These are phyloP conservation scores for Lentinula aciculospora DNA, from an alignment of 768 basidiomycete species.

Conservation along the genomic window DNA sequence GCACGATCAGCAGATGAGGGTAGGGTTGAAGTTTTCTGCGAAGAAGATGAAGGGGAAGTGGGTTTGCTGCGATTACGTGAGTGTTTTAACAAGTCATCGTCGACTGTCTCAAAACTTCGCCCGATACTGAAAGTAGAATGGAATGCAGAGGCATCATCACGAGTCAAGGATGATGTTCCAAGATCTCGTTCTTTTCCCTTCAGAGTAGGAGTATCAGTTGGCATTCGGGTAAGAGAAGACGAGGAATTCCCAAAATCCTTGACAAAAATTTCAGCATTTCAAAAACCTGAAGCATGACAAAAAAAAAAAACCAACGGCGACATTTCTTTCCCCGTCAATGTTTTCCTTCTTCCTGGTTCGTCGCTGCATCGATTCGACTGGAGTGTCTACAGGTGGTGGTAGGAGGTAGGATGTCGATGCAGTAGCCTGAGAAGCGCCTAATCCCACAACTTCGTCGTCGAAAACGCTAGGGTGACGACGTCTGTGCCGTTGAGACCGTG, in stretches of 20 bases:
- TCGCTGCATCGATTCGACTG: background rate
- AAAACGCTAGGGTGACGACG: slow-evolving; percentile 3
- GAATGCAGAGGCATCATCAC: background rate
- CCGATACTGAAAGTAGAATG: background rate
- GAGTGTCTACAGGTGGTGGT: too few relatives aligned
- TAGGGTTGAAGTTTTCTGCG: background rate
- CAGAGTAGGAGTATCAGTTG: background rate
- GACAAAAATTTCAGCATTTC: background rate
- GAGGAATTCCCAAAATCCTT: background rate
- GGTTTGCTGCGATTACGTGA: background rate
- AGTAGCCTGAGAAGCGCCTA: background rate
- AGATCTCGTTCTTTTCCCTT: slow-evolving; percentile 1
- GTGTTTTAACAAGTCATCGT: background rate
- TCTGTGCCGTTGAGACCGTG: background rate
- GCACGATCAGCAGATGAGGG: background rate
- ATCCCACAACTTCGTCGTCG: background rate
- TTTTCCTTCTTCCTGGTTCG: slow-evolving; percentile 1
- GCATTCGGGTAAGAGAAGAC: background rate
- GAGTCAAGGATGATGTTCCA: background rate
- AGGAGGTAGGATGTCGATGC: background rate
- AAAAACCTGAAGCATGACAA: background rate
- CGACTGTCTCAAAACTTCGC: background rate
- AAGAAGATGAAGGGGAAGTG: background rate
- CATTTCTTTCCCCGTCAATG: background rate
- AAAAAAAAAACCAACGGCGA: background rate